Conservation (phyloP, 2,329 filamentous ascomycete genomes). For the Diplodia scrobiculata region DNA sequence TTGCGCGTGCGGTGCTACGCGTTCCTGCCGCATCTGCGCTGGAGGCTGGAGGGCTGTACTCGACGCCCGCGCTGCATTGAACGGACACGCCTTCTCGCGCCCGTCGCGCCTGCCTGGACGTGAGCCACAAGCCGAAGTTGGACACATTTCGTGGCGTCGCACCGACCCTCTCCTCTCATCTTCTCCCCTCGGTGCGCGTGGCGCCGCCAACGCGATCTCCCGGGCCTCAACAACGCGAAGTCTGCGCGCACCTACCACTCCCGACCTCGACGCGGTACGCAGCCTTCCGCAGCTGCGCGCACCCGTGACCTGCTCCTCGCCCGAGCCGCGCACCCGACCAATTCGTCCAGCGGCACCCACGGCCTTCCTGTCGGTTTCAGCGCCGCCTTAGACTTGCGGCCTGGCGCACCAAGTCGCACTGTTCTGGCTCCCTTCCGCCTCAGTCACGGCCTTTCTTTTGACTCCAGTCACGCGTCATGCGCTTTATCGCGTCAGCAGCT, state of each 20-base stretch:
- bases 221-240: slow-evolving; percentile 17
- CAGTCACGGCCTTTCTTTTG: background rate
- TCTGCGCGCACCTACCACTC: slow-evolving; percentile 24
- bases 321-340: slow-evolving; percentile 4
- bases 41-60: background rate
- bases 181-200: slow-evolving; percentile 10
- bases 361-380: background rate
- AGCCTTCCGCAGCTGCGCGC: slow-evolving; percentile 10
- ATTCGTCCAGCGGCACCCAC: background rate
- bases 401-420: background rate
- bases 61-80: slow-evolving; percentile 1
- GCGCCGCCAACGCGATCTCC: slow-evolving; percentile 17
- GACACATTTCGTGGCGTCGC: slow-evolving; percentile 11
- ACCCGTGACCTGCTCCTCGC: slow-evolving; percentile 14
- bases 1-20: background rate
- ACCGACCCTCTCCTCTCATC: slow-evolving; percentile 12
- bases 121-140: slow-evolving; percentile 13
- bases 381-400: background rate
- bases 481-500: slow-evolving; percentile 4
- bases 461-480: slow-evolving; percentile 23
- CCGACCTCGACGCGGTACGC: slow-evolving; percentile 10
- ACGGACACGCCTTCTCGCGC: background rate
- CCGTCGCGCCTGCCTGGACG: background rate
- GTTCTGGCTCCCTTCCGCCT: background rate
- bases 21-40: background rate